These are phyloP conservation scores for Pythium aquatile DNA, from an alignment of 352 stramenopile genomes.

Conservation along the genomic window DNA sequence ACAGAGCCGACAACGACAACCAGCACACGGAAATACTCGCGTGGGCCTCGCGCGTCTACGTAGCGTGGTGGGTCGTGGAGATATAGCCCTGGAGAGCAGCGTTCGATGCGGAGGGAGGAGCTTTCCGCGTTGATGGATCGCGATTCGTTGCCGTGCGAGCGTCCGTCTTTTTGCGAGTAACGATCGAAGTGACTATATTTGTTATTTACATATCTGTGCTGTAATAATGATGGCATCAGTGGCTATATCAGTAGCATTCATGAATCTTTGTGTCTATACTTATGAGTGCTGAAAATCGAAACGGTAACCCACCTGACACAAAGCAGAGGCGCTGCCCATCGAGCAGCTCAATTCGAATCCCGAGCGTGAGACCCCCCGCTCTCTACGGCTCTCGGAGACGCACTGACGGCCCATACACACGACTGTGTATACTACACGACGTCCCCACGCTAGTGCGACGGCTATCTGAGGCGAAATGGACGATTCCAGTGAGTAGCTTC, in stretches of 20 bases:
- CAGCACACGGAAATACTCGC: background rate
- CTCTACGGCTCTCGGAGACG: too few relatives aligned
- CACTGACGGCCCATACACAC: background rate
- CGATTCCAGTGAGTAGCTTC: constrained; percentile 23
- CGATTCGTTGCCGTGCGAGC: background rate
- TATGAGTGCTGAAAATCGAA: background rate
- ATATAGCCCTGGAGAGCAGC: background rate
- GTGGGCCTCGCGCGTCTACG: background rate
- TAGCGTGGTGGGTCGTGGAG: background rate
- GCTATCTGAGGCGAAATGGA: constrained; percentile 16
- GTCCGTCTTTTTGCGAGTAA: background rate
- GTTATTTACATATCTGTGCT: background rate
- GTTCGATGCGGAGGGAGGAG: background rate
- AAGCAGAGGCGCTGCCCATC: background rate
- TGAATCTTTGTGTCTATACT: background rate
- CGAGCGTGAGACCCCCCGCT: background rate
- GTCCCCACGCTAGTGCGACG: background rate
- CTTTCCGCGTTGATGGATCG: constrained; percentile 4
- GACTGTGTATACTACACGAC: background rate
- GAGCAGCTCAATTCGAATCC: constrained; percentile 8
- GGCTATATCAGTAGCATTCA: background rate
- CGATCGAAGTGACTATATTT: background rate
- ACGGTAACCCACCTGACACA: constrained; percentile 7
- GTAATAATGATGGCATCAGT: background rate
- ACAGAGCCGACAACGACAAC: background rate